A percentile compares a stretch with the other conserved stretches of the same genome.
These are phyloP conservation scores for Leishmania turanica DNA, from an alignment of 208 protist species.

Conservation along the genomic window DNA sequence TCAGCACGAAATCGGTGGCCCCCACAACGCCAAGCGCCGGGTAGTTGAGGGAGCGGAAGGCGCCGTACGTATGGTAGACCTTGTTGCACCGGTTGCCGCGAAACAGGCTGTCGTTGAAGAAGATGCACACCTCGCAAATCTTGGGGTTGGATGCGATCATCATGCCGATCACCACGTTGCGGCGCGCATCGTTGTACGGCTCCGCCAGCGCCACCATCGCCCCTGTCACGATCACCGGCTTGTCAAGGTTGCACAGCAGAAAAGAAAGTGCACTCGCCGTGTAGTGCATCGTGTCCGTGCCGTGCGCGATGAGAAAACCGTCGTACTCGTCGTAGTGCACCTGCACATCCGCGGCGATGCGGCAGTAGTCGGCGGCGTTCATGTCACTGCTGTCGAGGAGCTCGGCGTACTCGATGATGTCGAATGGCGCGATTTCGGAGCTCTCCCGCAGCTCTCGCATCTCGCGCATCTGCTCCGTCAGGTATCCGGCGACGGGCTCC, in stretches of 20 bases:
- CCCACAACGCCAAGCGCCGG: slow-evolving; percentile 87
- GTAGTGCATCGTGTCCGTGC: slow-evolving; percentile 98
- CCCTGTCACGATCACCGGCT: slow-evolving; percentile 97
- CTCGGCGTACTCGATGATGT: slow-evolving; percentile 80
- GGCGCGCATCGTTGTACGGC: slow-evolving; percentile 87
- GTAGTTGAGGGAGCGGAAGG: slow-evolving; percentile 92
- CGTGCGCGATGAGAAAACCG: slow-evolving; percentile 97
- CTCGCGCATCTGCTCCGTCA: slow-evolving; percentile 61
- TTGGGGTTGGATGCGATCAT: slow-evolving; percentile 83
- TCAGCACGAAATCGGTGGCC: slow-evolving; percentile 60
- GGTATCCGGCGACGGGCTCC: slow-evolving; percentile 67
- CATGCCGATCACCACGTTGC: slow-evolving; percentile 85
- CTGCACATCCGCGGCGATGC: slow-evolving; percentile 73
- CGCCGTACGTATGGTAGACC: slow-evolving; percentile 77
- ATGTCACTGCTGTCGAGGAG: slow-evolving; percentile 91
- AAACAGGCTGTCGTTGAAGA: slow-evolving; percentile 94
- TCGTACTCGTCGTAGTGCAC: slow-evolving; percentile 93
- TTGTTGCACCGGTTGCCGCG: slow-evolving; percentile 94
- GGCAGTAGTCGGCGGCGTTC: slow-evolving; percentile 69
- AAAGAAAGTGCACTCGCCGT: slow-evolving; percentile 96
- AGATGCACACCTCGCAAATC: slow-evolving; percentile 95
- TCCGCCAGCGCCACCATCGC: slow-evolving; percentile 92
- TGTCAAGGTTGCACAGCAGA: slow-evolving; percentile 95
- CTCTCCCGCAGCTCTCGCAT: slow-evolving; percentile 62
- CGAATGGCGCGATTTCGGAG: slow-evolving; percentile 60